Conservation (phyloP, 192 early-diverging fungal species). For the Mortierella antarctica region DNA sequence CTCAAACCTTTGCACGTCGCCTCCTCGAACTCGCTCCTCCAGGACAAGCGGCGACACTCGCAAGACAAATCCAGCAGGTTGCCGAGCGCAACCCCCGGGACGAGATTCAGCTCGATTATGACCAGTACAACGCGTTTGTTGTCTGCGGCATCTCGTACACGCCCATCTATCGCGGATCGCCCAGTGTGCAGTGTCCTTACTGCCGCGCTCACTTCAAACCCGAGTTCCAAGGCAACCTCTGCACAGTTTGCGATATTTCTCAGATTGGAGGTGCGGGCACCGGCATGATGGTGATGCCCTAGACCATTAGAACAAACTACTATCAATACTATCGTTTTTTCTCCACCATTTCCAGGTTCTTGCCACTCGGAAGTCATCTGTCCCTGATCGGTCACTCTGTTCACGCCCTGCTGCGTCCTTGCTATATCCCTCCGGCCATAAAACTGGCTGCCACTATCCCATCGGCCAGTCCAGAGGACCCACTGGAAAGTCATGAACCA, state of each 20-base stretch:
- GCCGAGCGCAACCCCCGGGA: constrained; percentile 85
- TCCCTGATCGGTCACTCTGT: too few relatives aligned
- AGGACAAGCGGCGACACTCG: constrained; percentile 80
- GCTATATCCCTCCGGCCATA: too few relatives aligned
- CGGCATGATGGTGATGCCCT: constrained; percentile 68
- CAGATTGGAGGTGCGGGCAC: constrained; percentile 81
- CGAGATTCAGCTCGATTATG: constrained; percentile 74
- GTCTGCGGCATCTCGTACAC: constrained; percentile 86
- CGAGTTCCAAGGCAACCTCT: constrained; percentile 81
- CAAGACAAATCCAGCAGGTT: constrained; percentile 78
- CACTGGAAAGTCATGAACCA: too few relatives aligned
- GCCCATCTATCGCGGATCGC: constrained; percentile 92
- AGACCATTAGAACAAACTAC: neutral
- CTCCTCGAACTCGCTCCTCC: constrained; percentile 91
- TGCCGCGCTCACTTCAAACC: constrained; percentile 90
- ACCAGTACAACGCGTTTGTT: constrained; percentile 88
- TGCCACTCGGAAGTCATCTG: too few relatives aligned
- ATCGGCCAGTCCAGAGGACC: too few relatives aligned
- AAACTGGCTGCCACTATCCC: too few relatives aligned
- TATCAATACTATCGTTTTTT: too few relatives aligned
- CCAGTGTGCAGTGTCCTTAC: constrained; percentile 86
- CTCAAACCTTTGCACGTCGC: constrained; percentile 87
- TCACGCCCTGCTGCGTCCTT: too few relatives aligned
- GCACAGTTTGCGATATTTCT: constrained; percentile 89
- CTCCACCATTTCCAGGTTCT: too few relatives aligned